These are phyloP conservation scores for Ceriops zippeliana DNA, from an alignment of 345 rosid species.

Conservation along the genomic window DNA sequence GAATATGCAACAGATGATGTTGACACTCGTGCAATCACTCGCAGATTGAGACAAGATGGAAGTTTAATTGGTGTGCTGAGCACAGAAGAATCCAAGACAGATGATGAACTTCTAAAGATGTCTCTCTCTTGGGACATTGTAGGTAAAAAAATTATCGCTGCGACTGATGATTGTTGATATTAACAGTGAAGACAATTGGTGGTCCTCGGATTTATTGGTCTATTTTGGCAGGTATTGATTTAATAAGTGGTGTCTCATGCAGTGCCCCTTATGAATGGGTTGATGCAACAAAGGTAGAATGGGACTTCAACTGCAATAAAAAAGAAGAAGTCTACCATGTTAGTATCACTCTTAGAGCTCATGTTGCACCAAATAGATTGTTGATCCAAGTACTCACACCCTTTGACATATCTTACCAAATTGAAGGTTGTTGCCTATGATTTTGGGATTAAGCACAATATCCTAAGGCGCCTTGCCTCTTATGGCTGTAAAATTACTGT, in stretches of 20 bases:
- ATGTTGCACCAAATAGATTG: conserved; percentile 1
- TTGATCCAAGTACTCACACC: conserved; percentile 14
- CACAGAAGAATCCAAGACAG: conserved; percentile 72
- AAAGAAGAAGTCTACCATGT: conserved; percentile 52
- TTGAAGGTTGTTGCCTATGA: conserved; percentile 81
- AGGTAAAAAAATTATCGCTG: conserved; percentile 33
- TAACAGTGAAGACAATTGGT: background rate
- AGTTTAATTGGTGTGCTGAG: conserved; percentile 91
- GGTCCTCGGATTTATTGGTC: conserved; percentile 10
- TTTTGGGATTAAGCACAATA: conserved; percentile 94
- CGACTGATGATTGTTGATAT: background rate
- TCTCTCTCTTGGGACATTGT: conserved; percentile 93
- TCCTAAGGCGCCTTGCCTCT: conserved; percentile 74
- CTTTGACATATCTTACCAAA: conserved; percentile 10
- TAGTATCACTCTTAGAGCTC: conserved; percentile 27
- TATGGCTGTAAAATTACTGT: conserved; percentile 85
- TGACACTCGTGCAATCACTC: conserved; percentile 95
- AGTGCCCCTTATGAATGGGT: conserved; percentile 80
- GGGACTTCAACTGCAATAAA: conserved; percentile 66
- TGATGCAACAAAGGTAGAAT: conserved; percentile 59
- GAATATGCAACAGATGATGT: conserved; percentile 61
- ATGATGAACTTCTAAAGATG: conserved; percentile 75
- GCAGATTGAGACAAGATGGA: conserved; percentile 91
- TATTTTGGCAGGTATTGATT: conserved; percentile 64
- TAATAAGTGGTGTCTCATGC: conserved; percentile 80